Evolutionary conservation across 495 filamentous ascomycete genomes (phyloP), one percentile per base, ranked within the genome.

Genomic region (Podospora didyma): DNA sequence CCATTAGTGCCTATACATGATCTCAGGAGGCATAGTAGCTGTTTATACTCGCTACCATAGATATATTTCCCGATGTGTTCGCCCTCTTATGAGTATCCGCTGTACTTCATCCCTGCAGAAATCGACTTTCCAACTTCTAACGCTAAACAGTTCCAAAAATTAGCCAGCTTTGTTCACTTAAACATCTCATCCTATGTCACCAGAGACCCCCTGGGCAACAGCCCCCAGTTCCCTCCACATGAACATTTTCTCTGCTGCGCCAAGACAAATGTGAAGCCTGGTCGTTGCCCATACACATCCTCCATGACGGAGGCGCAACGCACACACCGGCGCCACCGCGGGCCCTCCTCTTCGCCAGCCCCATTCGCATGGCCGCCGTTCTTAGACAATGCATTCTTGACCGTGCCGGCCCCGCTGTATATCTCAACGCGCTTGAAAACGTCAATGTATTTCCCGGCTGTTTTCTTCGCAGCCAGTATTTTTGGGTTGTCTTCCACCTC

Each of bases 261-360:
- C 35, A 79, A 59, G 54, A 85, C 61, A 70, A 80, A 84, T 34
- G 70, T 69, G 41, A 78, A 69, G 12, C 72, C 72, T 2, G 71
- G 71, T 50, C 69, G 21, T 74, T 66, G 59, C 14, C 51, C 68
- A 28, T 61, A 55, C 12, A 82, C 56, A 66, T 89, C 86, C 68
- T 86, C 86, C 82, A 84, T 87, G 17, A 85, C 75, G 21, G 77
- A 75, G 1, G 75, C 78, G 63, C 86, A 89, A 49, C 85, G 69
- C 17, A 79, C 76, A 60, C 86, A 89, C 37, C 74, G 67, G 51
- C 84, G 75, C 75, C 80, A 83, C 37, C 69, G 62, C 17, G 63
- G 58, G 31, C 51, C 57, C 41, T 48, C 12, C n/a, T 53, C 62
- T 23, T 46, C 54, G 14, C 14, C 17, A 59, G 21, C 28, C 28